Evolutionary conservation across 768 basidiomycete genomes (phyloP), one percentile per base, ranked within the genome.

Genomic region (Russula dissimulans): DNA sequence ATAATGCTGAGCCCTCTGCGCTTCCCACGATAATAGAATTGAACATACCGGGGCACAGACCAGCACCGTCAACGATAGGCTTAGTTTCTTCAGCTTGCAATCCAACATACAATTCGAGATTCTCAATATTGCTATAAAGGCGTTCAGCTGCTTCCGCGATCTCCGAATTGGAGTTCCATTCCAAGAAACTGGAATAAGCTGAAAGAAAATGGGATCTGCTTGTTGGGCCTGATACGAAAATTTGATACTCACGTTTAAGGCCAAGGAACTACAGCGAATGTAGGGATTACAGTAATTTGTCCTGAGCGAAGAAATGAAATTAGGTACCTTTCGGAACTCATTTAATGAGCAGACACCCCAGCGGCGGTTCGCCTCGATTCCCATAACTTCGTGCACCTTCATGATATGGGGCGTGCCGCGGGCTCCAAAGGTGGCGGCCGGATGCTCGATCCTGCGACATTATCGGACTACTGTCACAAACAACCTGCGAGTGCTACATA

Each of bases 261-360:
- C 89, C 89, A 52, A 93, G 75, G 75, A 82, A 92, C 80, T 85
- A 34, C 22, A 45, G 10, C 5, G 15, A 29, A 55, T 6, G n/a
- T 31, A 26, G 4, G 15, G 48, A 26, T 59, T 22, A 64, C 14
- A 14, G 2, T 15, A 10, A 5, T 10, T 5, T 22, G 12, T 10
- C 34, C 10, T 36, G 7, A 5, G 10, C n/a, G 54, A 44, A 22
- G 32, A 32, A 18, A 15, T 48, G 39, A 29, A n/a, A 11, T 18
- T 34, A 50, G 71, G 55, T 61, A 78, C 81, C 77, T 78, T 84
- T 57, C 90, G 77, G 73, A 93, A 93, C 61, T 92, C 90, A 64
- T 93, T 93, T 62, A 93, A 70, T 1, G 86, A 84, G 69, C 90
- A 92, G 22, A 86, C 83, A 49, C 89, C 90, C 90, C 90, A 94